Base-by-base conservation (phyloP, 2,329 filamentous ascomycete species). In the Pseudocercospora macadamiae region DNA sequence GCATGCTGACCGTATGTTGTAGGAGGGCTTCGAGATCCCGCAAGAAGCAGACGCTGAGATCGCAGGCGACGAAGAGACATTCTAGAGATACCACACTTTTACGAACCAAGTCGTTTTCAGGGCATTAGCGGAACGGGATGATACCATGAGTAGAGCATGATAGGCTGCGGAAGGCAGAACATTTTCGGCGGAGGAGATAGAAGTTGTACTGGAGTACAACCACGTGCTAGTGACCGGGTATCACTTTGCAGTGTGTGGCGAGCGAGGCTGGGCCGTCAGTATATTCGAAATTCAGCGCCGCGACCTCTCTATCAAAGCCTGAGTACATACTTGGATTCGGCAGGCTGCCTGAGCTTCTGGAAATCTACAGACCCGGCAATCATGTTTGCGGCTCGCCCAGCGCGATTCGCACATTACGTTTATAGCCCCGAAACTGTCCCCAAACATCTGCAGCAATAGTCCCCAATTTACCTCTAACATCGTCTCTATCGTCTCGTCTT, bases 11-110 rank as follows among this genome's bases (percentile, higher is more conserved):
- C 4, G 28, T 6, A 18, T 52, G 6, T 37, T 53, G 12, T 61
- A 77, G 70, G 79, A 81, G 66, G 79, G 79, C 30, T 96, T 96
- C 71, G 92, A 96, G 81, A 96, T 96, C 70, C 92, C 92, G 4
- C 86, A 87, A 51, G 90, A 95, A 74, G 85, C 81, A 19, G 89
- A 92, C 16, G 76, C 86, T 37, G 71, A 70, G 55, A 66, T 62
- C 21, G 69, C 66, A 59, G 88, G 87, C 65, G 90, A 93, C 73
- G 88, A 93, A 75, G 90, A 95, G 83, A 92, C 89, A 54, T 91
- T 91, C 71, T 91, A 69, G 54, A 59, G 59, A 57, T 39, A 48
- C 39, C 47, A 34, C 39, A 49, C 45, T 32, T 49, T 49, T 49
- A 49, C 47, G 26, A 49, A 32, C 28, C 47, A 23, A 49, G 47